Base-by-base conservation (phyloP, 2,329 filamentous ascomycete species). In the Apiospora phragmitis region DNA sequence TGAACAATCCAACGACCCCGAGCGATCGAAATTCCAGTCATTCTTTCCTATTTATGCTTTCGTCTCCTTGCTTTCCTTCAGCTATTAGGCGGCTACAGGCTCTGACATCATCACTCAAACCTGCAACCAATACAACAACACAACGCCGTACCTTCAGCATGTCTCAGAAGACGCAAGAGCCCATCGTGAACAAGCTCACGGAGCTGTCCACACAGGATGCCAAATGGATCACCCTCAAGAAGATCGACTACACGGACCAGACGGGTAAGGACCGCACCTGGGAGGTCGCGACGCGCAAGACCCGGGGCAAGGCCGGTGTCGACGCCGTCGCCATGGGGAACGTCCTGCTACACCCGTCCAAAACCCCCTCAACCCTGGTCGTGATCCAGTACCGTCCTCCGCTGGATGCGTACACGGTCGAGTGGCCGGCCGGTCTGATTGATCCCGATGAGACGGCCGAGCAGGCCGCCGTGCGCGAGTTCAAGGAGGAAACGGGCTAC, bases 241-340 rank as follows among this genome's bases (percentile, higher is more conserved):
- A 85, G 72, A 85, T 90, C 76, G 82, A 86, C 49, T 92, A 90
- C 80, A 82, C 82, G 45, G 89, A 91, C 78, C 87, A 89, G 59
- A 78, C 83, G 42, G 87, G 87, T 76, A 83, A 83, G 42, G 74
- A 81, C 12, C 86, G 89, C 71, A 86, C 84, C 4, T 91, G 89
- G 89, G 89, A 91, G 77, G 87, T 87, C 3, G 88, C 87, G 4
- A 84, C 87, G 72, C 88, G 89, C 69, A 85, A 86, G 72, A 91
- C 89, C 0, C 85, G 89, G 29, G 83, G 84, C 16, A 84, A 85
- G 1, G 80, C 83, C 4, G 85, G 84, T 71, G 86, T 91, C 70
- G 89, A 91, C 73, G 89, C 88, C 62, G 89, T 91, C 6, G 88
- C 89, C 67, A 89, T 91, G 72, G 86, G 89, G 69, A 90, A 89